These are phyloP conservation scores for Debaryomyces subglobosus DNA, from an alignment of 1,139 yeast species.

Conservation along the genomic window DNA sequence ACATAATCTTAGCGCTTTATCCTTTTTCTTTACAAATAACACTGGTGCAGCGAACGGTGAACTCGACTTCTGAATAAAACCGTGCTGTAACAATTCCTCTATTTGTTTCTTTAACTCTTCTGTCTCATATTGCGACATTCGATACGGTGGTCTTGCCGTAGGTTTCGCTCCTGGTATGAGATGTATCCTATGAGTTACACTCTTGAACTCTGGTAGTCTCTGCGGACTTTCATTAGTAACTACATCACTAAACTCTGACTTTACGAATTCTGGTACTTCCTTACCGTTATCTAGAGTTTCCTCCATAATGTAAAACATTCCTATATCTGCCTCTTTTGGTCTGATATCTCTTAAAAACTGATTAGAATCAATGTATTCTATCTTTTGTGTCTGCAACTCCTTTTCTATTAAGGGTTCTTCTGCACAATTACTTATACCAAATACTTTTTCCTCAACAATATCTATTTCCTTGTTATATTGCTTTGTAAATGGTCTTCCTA, in stretches of 20 bases:
- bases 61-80: neutral
- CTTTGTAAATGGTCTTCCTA: neutral
- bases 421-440: neutral
- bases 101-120: constrained; percentile 4
- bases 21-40: constrained; percentile 1
- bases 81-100: neutral
- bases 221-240: neutral
- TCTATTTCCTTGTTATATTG: neutral
- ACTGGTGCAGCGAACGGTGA: constrained; percentile 4
- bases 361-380: neutral
- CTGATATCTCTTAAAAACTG: constrained; percentile 4
- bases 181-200: neutral
- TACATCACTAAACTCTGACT: neutral
- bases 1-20: neutral
- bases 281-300: neutral
- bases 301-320: constrained; percentile 1
- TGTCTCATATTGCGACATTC: neutral
- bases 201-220: neutral
- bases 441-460: neutral
- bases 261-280: neutral
- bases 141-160: neutral
- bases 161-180: constrained; percentile 2
- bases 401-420: neutral
- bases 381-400: neutral
- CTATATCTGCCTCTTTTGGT: neutral